Base-by-base conservation (phyloP, 2,329 filamentous ascomycete genomes). In the Penicillium sp. region DNA sequence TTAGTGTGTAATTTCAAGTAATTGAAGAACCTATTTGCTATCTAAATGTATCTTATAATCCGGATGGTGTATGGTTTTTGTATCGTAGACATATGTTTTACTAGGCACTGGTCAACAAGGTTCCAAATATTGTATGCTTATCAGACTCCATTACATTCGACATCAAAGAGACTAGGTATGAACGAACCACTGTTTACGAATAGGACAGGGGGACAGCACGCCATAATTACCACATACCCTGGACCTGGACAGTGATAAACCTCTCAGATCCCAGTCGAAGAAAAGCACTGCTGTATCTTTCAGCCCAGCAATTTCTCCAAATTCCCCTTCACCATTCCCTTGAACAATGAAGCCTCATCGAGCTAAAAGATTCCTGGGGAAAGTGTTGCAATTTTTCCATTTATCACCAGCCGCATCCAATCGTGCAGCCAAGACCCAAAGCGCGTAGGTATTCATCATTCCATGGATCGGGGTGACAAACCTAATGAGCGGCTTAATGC, bases 311-410 rank as follows among this genome's bases (percentile, higher is more conserved):
- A 10, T 10, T n/a, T 7, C 4, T 34, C n/a, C 7, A 2, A 4
- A 2, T 18, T 14, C 27, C 23, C 19, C 8, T 18, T 9, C 16
- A 26, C 3, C 32, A 10, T 16, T 13, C 36, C 11, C 29, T 26
- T 23, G 5, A 18, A 7, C 18, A 45, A 56, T 55, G 55, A 55
- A 51, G 32, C 14, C 43, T 13, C 42, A 29, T 11, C 43, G 45
- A 26, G 30, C 47, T 23, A 48, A 43, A 7, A 36, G 36, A 38
- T 45, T 57, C 18, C 18, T 57, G 7, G 51, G 43, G 10, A 55
- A 49, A 48, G 39, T 56, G 14, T 30, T 58, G 34, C 51, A 47
- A 8, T 47, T 57, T n/a, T 48, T 57, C 19, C 32, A 55, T 29
- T 19, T 57, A 39, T 51, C 43, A 27, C 3, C 51, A 9, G 11